Evolutionary conservation across 768 basidiomycete species (phyloP), one percentile per base, ranked within the genome.

Genomic region (Tephrocybe rancida): DNA sequence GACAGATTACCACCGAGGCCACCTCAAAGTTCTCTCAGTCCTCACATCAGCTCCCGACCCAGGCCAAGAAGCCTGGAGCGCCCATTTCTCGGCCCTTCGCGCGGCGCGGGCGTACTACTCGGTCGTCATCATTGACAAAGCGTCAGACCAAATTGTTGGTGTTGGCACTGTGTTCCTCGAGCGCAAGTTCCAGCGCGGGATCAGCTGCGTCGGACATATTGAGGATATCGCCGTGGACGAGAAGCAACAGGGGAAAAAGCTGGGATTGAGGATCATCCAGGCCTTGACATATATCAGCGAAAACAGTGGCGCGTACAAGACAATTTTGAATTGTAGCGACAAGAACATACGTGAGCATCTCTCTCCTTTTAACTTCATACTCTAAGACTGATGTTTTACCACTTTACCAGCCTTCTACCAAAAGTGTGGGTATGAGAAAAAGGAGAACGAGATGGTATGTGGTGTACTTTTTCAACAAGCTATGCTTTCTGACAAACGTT

Each of bases 171-270:
- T 97, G 49, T 84, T 98, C 65, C 70, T 98, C 58, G 97, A 99
- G 73, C 88, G 89, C 73, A 98, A 99, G 75, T 98, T 98, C 79
- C 74, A 95, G 38, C 82, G 95, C 35, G 85, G 82, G 1, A 75
- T 92, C n/a, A 92, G 92, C 19, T 79, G 80, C 58, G 91, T 94
- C 13, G 97, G 95, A 0, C 97, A 99, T 66, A 95, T 99, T 58
- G 97, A 99, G 72, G 97, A 99, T 67, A 97, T 99, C 57, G 95
- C 93, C 3, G 95, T 99, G 18, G 85, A 90, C 71, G 86, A 88
- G 72, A 76, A 70, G 38, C 83, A 90, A 73, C 95, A 97, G 77
- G 97, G 97, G 27, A 89, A 88, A 73, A 95, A 92, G 70, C 79
- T 99, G 27, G 97, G 97, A 0, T 69, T 91, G 71, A 80, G 87